A percentile compares a stretch with the other conserved stretches of the same genome.
These are phyloP conservation scores for Lichtheimia hyalospora DNA, from an alignment of 371 early-diverging fungal genomes.

Conservation along the genomic window DNA sequence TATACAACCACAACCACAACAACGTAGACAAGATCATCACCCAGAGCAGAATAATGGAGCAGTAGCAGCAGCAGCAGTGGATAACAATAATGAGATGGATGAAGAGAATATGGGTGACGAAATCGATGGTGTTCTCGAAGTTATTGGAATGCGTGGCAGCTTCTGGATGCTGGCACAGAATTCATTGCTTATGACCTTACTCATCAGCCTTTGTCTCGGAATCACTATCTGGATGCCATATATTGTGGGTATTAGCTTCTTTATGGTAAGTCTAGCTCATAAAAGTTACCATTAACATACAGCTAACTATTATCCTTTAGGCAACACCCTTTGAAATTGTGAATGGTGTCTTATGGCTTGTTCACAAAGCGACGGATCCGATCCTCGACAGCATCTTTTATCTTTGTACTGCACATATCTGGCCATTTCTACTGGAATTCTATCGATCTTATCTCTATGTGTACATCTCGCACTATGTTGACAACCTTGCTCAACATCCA, in stretches of 20 bases:
- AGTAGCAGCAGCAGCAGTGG: neutral
- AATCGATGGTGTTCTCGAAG: slow-evolving; percentile 77
- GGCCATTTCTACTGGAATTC: slow-evolving; percentile 6
- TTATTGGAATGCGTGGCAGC: slow-evolving; percentile 85
- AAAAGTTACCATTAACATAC: neutral
- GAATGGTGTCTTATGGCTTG: slow-evolving; percentile 4
- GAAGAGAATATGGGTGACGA: slow-evolving; percentile 69
- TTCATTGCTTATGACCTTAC: slow-evolving; percentile 66
- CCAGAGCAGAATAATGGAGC: neutral
- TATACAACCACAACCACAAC: slow-evolving; percentile 27
- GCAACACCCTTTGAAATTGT: slow-evolving; percentile 10
- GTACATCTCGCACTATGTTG: too few relatives aligned
- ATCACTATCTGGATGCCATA: slow-evolving; percentile 79
- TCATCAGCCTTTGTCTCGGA: slow-evolving; percentile 70
- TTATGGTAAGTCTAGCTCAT: slow-evolving; percentile 12
- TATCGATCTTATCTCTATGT: neutral
- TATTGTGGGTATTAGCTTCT: slow-evolving; percentile 56
- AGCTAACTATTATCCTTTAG: neutral
- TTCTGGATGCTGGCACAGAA: slow-evolving; percentile 70
- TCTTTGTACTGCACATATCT: slow-evolving; percentile 4
- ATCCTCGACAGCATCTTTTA: slow-evolving; percentile 13
- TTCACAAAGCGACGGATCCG: slow-evolving; percentile 15
- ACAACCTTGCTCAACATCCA: too few relatives aligned
- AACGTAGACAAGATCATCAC: slow-evolving; percentile 38
- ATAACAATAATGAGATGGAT: slow-evolving; percentile 28